Evolutionary conservation across 208 protist genomes (phyloP).

Genomic region (Leishmania lainsoni): DNA sequence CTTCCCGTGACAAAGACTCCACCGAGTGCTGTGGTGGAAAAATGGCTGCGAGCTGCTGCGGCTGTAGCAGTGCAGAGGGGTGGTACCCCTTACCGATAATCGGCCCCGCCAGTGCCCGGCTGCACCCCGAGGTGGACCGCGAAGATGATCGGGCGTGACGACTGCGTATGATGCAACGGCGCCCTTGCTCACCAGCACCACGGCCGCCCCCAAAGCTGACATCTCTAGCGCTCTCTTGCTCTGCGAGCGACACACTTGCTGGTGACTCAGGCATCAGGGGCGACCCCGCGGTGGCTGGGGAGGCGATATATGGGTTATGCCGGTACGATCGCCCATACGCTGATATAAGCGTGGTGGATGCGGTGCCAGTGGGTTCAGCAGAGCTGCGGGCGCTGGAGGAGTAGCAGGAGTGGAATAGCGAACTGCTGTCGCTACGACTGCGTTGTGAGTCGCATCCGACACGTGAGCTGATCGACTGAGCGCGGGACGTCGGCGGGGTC

Average conservation of each 20-base stretch:
- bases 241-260: constrained; percentile 1
- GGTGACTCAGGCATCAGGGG: constrained; percentile 5
- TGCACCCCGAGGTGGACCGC: background rate
- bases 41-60: background rate
- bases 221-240: background rate
- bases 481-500: background rate
- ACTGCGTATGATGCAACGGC: constrained; percentile 1
- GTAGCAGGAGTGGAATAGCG: constrained; percentile 2
- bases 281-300: constrained; percentile 4
- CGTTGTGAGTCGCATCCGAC: background rate
- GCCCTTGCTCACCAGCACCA: background rate
- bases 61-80: background rate
- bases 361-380: background rate
- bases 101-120: background rate
- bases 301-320: constrained; percentile 28
- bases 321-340: constrained; percentile 18
- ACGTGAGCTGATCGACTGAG: background rate
- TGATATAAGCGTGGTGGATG: background rate
- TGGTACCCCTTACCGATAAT: background rate
- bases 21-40: constrained; percentile 6
- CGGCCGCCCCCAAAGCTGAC: background rate
- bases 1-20: constrained; percentile 11
- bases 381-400: constrained; percentile 3
- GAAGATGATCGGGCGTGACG: background rate
- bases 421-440: constrained; percentile 18